Evolutionary conservation across 2,329 filamentous ascomycete species (phyloP).

Genomic region (Colletotrichum sp.): DNA sequence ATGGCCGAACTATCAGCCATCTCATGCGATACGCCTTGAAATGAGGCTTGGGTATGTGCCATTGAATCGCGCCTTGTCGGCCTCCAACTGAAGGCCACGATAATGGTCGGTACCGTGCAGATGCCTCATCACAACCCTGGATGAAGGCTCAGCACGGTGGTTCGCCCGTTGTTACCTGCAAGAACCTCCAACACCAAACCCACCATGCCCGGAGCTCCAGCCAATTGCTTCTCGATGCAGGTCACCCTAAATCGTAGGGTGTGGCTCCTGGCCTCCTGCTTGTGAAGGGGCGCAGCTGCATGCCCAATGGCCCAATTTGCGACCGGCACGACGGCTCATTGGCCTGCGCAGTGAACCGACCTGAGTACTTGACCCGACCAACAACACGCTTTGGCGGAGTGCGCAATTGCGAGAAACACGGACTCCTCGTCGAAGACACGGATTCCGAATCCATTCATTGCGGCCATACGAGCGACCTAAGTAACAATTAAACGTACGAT

Average conservation of each 20-base stretch:
- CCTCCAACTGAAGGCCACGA: neutral
- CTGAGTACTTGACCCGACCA: neutral
- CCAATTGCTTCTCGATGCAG: neutral
- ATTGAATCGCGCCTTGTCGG: neutral
- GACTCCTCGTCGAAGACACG: neutral
- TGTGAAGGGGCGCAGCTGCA: neutral
- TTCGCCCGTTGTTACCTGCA: neutral
- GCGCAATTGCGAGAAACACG: neutral
- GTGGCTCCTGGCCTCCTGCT: neutral
- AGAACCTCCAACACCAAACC: neutral
- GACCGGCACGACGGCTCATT: neutral
- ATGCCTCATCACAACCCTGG: neutral
- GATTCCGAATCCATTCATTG: neutral
- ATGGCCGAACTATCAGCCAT: neutral
- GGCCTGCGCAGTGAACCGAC: neutral
- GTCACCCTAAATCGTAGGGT: neutral
- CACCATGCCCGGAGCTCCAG: neutral
- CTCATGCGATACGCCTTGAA: too few species aligned
- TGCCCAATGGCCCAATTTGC: neutral
- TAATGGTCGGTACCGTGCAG: neutral
- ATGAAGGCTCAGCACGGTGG: neutral
- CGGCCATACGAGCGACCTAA: neutral
- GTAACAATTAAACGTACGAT: neutral
- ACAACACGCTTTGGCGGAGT: neutral
- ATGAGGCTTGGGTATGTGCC: too few species aligned